Evolutionary conservation across 2,329 filamentous ascomycete species (phyloP).

Genomic region (Furcasterigmium furcatum): DNA sequence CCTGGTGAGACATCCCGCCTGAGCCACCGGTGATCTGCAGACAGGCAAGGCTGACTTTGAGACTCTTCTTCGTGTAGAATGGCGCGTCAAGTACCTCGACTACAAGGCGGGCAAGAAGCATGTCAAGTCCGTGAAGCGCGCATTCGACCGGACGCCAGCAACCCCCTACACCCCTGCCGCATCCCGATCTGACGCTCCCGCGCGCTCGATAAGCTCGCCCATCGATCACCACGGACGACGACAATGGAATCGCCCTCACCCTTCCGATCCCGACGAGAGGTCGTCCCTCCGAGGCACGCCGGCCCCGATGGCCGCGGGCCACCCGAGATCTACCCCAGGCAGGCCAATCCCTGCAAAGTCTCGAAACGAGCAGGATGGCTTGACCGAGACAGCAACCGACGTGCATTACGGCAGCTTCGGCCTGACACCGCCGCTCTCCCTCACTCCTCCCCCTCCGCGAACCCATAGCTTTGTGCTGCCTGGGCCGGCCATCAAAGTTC

Average conservation of each 20-base stretch:
- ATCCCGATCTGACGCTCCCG: not conserved
- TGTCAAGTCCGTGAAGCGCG: conserved; percentile 76
- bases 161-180: conserved; percentile 34
- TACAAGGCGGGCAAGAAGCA: conserved; percentile 97
- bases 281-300: conserved; percentile 19
- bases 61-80: conserved; percentile 55
- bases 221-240: not conserved
- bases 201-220: not conserved
- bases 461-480: conserved; percentile 47
- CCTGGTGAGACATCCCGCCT: conserved; percentile 58
- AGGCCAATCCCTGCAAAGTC: conserved; percentile 16
- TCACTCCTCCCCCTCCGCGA: conserved; percentile 17
- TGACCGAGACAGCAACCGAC: conserved; percentile 33
- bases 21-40: too few relatives aligned
- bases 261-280: conserved; percentile 10
- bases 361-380: conserved; percentile 32
- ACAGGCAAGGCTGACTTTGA: too few relatives aligned
- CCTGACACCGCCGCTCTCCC: conserved; percentile 31
- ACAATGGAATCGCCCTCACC: conserved; percentile 1
- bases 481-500: conserved; percentile 45
- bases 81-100: conserved; percentile 89
- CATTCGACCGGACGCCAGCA: conserved; percentile 60
- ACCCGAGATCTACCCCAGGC: conserved; percentile 11
- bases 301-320: conserved; percentile 17
- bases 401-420: conserved; percentile 53